Conservation (phyloP, 1,284 basidiomycete genomes). For the Puccinia horiana region DNA sequence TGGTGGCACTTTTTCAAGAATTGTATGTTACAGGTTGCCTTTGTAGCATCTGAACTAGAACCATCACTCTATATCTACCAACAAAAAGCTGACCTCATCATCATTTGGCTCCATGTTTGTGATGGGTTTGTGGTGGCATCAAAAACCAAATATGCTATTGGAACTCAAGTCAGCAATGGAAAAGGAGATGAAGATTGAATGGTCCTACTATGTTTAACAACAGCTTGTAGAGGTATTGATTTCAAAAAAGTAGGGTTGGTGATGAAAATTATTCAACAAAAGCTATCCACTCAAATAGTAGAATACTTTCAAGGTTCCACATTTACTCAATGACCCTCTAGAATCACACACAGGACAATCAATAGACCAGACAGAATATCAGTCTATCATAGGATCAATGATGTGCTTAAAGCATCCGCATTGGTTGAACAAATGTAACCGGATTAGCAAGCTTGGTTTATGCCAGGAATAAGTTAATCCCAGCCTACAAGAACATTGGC, state of each 20-base stretch:
- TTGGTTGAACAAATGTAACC: too few relatives aligned
- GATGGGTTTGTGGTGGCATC: slow-evolving; percentile 18
- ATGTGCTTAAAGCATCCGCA: too few relatives aligned
- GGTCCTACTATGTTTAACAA: background rate
- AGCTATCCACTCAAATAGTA: background rate
- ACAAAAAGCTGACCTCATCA: background rate
- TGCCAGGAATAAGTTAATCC: too few relatives aligned
- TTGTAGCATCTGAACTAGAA: background rate
- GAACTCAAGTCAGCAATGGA: background rate
- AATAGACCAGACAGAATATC: background rate
- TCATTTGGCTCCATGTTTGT: slow-evolving; percentile 33
- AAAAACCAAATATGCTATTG: background rate
- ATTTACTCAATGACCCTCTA: background rate
- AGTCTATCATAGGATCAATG: slow-evolving; percentile 14
- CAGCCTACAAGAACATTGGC: too few relatives aligned
- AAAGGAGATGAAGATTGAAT: background rate
- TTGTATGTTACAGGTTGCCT: background rate
- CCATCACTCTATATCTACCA: slow-evolving; percentile 1
- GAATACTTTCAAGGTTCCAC: background rate
- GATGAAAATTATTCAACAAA: background rate
- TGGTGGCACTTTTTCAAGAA: slow-evolving; percentile 25
- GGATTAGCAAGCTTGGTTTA: too few relatives aligned
- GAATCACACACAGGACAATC: background rate
- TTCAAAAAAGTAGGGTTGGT: too few relatives aligned
- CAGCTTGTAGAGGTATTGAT: too few relatives aligned